These are phyloP conservation scores for Bauhinia variegata DNA, from an alignment of 306 rosid species.

Conservation along the genomic window DNA sequence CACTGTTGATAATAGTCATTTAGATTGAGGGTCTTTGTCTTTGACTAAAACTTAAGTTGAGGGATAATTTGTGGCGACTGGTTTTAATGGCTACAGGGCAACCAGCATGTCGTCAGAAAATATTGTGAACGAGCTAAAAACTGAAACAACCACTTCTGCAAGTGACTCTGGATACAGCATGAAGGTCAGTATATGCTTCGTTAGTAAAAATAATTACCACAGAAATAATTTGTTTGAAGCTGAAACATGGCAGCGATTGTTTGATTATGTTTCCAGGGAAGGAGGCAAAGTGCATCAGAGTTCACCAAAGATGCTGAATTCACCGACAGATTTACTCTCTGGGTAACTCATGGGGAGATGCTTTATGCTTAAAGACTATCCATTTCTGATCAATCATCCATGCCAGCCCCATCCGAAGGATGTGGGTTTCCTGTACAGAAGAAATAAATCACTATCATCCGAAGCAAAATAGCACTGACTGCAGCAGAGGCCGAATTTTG, in stretches of 20 bases:
- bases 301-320: conserved; percentile 34
- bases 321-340: conserved; percentile 43
- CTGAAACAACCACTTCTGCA: conserved; percentile 55
- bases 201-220: conserved; percentile 4
- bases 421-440: conserved; percentile 59
- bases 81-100: conserved; percentile 52
- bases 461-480: conserved; percentile 31
- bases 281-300: conserved; percentile 42
- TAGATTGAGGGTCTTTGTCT: not conserved
- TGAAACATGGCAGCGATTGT: conserved; percentile 1
- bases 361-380: conserved; percentile 37
- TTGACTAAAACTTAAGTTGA: not conserved
- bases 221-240: conserved; percentile 14
- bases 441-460: conserved; percentile 58
- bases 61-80: conserved; percentile 10
- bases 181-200: conserved; percentile 63
- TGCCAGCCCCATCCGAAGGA: conserved; percentile 62
- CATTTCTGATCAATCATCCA: conserved; percentile 16
- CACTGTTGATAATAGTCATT: conserved; percentile 16
- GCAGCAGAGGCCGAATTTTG: conserved; percentile 43
- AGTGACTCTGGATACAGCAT: conserved; percentile 59
- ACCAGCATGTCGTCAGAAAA: conserved; percentile 68
- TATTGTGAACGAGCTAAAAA: conserved; percentile 54
- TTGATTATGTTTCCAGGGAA: conserved; percentile 47
- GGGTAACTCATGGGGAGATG: conserved; percentile 55